Evolutionary conservation across 768 basidiomycete species (phyloP), one percentile per base, ranked within the genome.

Genomic region (Amanita fuliginea): DNA sequence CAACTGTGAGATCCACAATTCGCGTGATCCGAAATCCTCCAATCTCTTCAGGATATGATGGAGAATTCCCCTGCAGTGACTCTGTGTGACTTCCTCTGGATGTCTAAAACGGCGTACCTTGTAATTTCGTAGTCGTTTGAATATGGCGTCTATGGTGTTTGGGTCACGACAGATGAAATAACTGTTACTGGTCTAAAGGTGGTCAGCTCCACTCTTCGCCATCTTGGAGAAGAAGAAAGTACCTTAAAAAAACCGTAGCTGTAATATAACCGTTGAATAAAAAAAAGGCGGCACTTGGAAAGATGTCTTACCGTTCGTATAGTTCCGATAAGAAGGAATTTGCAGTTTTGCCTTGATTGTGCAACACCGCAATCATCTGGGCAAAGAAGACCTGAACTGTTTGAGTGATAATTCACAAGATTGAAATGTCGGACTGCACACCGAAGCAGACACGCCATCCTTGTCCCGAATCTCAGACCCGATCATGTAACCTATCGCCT

Each of bases 401-500:
- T 52, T 24, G 40, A 16, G 22, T 36, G 6, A 42, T 35, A 41
- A 30, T 32, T 7, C 18, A 9, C 21, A 39, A 14, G 44, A 41
- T 18, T 7, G 35, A 16, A 5, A 35, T 51, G 26, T 14, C 14
- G 36, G 13, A 28, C 3, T 33, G 57, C 64, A 56, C 56, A 90
- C 90, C 19, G 82, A 80, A 4, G 89, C 88, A 44, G 85, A 76
- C 46, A 94, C 78, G 2, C 91, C 91, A 60, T 94, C 91, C 61
- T 94, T 94, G 61, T 94, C 91, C 32, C 85, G 73, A 55, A 93
- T 77, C 22, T 80, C 69, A 11, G 76, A 68, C 22, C 87, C 86
- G 62, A 90, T 81, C 88, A 92, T 92, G 60, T 78, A 94, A 3
- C 91, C 91, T 48, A 94, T 92, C 1, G 92, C 91, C 64, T 94